phyloP scores from a whole-genome alignment of 2,329 filamentous ascomycete species.

The Pseudocercospora ulei region DNA sequence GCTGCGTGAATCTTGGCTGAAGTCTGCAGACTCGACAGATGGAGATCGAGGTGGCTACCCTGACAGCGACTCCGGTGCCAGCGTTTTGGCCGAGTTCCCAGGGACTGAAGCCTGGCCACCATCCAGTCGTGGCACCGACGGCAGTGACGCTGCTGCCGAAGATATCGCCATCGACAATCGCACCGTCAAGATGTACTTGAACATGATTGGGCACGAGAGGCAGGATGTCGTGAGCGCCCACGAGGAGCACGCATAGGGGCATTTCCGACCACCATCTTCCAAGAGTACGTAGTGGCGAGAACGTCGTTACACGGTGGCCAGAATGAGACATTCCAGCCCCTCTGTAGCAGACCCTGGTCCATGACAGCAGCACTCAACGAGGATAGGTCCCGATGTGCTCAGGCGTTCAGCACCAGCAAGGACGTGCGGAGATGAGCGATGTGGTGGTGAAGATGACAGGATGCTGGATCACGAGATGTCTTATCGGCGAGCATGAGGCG shows the following conservation, averaged over 20 bases:
- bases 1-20: conserved; percentile 50
- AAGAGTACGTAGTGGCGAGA: neutral
- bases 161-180: conserved; percentile 20
- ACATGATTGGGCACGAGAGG: conserved; percentile 15
- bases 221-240: conserved; percentile 3
- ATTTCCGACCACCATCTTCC: conserved; percentile 7
- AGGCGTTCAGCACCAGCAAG: no score
- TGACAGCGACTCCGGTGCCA: conserved; percentile 7
- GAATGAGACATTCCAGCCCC: neutral
- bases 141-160: no score
- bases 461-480: no score
- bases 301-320: conserved; percentile 10
- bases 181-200: conserved; percentile 19
- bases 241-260: conserved; percentile 4
- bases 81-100: no score
- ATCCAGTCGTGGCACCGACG: no score
- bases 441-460: no score
- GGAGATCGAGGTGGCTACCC: neutral
- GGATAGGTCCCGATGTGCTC: no score
- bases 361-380: no score
- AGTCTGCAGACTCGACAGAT: conserved; percentile 11
- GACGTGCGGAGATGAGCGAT: no score
- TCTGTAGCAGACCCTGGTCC: neutral
- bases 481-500: no score
- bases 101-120: no score